Conservation (phyloP, 2,329 filamentous ascomycete genomes). For the Talaromyces islandicus region DNA sequence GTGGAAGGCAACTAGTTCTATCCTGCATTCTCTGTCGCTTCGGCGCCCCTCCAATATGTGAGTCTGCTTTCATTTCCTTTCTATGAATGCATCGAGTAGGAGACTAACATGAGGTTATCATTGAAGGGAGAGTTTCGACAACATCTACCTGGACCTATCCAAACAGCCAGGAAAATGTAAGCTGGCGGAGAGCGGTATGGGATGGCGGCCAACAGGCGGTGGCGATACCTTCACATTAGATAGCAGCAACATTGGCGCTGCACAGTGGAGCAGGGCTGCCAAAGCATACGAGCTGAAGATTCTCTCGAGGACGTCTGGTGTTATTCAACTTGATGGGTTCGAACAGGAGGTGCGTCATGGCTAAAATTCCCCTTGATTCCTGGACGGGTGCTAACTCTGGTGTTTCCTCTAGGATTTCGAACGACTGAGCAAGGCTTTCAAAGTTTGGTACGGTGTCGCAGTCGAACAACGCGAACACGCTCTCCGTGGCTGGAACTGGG, state of each 20-base stretch:
- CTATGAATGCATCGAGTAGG: background rate
- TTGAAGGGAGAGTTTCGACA: conserved; percentile 83
- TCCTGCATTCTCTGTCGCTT: background rate
- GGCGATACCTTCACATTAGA: conserved; percentile 94
- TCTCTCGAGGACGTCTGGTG: conserved; percentile 71
- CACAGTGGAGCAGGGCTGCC: conserved; percentile 91
- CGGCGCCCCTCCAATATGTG: conserved; percentile 29
- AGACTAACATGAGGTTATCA: conserved; percentile 1
- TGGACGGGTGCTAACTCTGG: background rate
- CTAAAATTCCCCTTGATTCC: background rate
- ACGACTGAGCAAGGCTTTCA: conserved; percentile 85
- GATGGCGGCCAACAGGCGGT: conserved; percentile 85
- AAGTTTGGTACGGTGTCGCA: conserved; percentile 94
- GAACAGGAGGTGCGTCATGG: conserved; percentile 61
- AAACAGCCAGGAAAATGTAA: conserved; percentile 89
- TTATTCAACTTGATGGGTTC: conserved; percentile 94
- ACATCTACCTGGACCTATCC: conserved; percentile 92
- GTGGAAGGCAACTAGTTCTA: background rate
- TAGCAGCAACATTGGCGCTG: conserved; percentile 72
- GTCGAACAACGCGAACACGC: conserved; percentile 92
- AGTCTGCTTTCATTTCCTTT: conserved; percentile 11
- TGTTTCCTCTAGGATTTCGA: conserved; percentile 65
- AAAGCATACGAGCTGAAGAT: conserved; percentile 94
- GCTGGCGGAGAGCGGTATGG: conserved; percentile 88
- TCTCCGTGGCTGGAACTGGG: conserved; percentile 97